phyloP scores from a whole-genome alignment of 1,139 yeast species.

The Saccharomyces hybrid region DNA sequence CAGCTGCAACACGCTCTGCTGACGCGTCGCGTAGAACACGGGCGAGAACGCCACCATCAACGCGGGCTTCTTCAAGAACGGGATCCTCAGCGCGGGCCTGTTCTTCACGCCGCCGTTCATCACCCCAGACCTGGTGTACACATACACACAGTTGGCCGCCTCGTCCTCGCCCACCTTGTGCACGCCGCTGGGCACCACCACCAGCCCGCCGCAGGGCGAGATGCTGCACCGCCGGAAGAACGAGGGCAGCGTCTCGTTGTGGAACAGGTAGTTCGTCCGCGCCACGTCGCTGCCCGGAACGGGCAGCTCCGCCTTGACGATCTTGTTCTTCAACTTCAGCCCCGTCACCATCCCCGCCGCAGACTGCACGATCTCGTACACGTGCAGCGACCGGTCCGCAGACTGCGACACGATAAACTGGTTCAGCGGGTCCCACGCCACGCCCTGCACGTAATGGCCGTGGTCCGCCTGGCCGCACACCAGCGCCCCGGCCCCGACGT shows the following conservation, averaged over 20 bases:
- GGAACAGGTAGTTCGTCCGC: slow-evolving; percentile 47
- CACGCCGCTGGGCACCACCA: slow-evolving; percentile 80
- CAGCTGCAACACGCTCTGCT: slow-evolving; percentile 32
- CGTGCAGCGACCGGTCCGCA: slow-evolving; percentile 74
- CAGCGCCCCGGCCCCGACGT: slow-evolving; percentile 49
- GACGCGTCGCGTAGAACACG: slow-evolving; percentile 40
- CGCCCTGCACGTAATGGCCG: slow-evolving; percentile 88
- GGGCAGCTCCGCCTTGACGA: slow-evolving; percentile 27
- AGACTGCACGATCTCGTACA: slow-evolving; percentile 37
- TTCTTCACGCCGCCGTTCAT: slow-evolving; percentile 25
- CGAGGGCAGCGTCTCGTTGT: slow-evolving; percentile 79
- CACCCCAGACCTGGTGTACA: slow-evolving; percentile 64
- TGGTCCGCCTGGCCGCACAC: slow-evolving; percentile 65
- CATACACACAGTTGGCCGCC: slow-evolving; percentile 57
- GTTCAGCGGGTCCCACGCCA: slow-evolving; percentile 85
- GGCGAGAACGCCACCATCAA: slow-evolving; percentile 77
- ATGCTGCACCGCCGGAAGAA: slow-evolving; percentile 80
- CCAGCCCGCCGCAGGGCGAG: slow-evolving; percentile 81
- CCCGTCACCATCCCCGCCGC: slow-evolving; percentile 4
- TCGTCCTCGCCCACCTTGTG: slow-evolving; percentile 34
- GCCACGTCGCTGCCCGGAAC: slow-evolving; percentile 14
- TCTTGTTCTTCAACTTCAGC: slow-evolving; percentile 23
- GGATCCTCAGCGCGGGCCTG: slow-evolving; percentile 64
- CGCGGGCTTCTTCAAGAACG: slow-evolving; percentile 78
- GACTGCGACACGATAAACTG: slow-evolving; percentile 78